phyloP scores from a whole-genome alignment of 192 early-diverging fungal genomes.

The Linnemannia hyalina region DNA sequence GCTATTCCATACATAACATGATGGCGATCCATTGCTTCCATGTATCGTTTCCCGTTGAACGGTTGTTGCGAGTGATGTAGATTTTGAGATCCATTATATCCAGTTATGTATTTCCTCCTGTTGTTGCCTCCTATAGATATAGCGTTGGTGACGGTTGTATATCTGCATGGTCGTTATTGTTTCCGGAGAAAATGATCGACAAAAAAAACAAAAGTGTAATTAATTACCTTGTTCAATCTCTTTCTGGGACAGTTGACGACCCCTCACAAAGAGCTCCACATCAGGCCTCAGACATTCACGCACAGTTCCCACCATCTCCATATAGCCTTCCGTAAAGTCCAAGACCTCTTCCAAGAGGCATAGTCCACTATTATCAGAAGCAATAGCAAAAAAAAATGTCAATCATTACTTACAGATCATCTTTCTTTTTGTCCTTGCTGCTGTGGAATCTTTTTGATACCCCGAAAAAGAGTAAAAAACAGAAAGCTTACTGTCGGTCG shows the following conservation, averaged over 20 bases:
- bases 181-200: background rate
- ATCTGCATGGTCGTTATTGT: too few relatives aligned
- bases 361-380: background rate
- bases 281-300: background rate
- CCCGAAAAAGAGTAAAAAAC: too few relatives aligned
- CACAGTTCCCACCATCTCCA: background rate
- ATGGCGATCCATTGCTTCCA: too few relatives aligned
- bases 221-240: background rate
- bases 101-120: too few relatives aligned
- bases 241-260: background rate
- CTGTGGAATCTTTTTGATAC: background rate
- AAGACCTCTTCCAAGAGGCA: background rate
- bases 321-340: background rate
- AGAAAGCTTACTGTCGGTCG: background rate
- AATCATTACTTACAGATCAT: background rate
- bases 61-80: too few relatives aligned
- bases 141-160: too few relatives aligned
- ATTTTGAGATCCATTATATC: too few relatives aligned
- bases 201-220: background rate
- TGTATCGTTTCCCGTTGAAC: too few relatives aligned
- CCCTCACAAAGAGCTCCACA: background rate
- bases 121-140: too few relatives aligned
- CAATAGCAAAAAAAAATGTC: background rate
- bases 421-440: background rate
- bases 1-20: too few relatives aligned